Conservation (phyloP, 345 rosid genomes). For the Diplotaxis tenuifolia region DNA sequence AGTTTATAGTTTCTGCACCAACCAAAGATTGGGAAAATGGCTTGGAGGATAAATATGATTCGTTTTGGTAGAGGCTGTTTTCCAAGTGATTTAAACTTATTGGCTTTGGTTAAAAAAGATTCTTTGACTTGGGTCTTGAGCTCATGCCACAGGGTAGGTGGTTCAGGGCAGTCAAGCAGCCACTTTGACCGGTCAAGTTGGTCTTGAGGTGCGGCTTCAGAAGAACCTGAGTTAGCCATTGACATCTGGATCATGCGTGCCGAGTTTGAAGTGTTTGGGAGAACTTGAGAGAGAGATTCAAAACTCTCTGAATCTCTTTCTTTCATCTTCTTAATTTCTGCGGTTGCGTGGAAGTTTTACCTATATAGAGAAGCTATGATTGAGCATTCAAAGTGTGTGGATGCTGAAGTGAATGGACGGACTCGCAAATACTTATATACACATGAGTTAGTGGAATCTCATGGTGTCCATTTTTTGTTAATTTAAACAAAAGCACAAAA, state of each 20-base stretch:
- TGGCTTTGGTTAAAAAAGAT: slow-evolving; percentile 37
- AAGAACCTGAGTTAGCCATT: slow-evolving; percentile 43
- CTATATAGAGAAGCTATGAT: slow-evolving; percentile 21
- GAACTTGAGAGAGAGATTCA: slow-evolving; percentile 52
- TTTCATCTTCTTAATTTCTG: slow-evolving; percentile 25
- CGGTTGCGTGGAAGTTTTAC: neutral
- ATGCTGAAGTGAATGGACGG: slow-evolving; percentile 38
- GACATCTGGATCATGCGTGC: slow-evolving; percentile 38
- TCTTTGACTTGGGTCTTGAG: slow-evolving; percentile 41
- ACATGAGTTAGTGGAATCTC: slow-evolving; percentile 35
- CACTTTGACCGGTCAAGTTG: slow-evolving; percentile 49
- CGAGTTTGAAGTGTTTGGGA: slow-evolving; percentile 87
- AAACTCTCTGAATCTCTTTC: slow-evolving; percentile 34
- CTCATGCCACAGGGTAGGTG: slow-evolving; percentile 61
- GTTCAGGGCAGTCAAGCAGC: slow-evolving; percentile 69
- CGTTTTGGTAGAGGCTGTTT: slow-evolving; percentile 38
- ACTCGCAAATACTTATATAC: slow-evolving; percentile 28
- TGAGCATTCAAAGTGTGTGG: slow-evolving; percentile 36
- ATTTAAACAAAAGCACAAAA: slow-evolving; percentile 18
- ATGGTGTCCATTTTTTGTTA: slow-evolving; percentile 34
- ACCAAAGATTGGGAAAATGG: slow-evolving; percentile 61
- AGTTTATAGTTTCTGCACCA: slow-evolving; percentile 63
- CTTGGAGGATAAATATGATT: slow-evolving; percentile 37
- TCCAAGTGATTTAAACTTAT: slow-evolving; percentile 37
- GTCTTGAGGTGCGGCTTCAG: slow-evolving; percentile 37